These are phyloP conservation scores for Lyophyllum decastes DNA, from an alignment of 768 basidiomycete genomes.

Conservation along the genomic window DNA sequence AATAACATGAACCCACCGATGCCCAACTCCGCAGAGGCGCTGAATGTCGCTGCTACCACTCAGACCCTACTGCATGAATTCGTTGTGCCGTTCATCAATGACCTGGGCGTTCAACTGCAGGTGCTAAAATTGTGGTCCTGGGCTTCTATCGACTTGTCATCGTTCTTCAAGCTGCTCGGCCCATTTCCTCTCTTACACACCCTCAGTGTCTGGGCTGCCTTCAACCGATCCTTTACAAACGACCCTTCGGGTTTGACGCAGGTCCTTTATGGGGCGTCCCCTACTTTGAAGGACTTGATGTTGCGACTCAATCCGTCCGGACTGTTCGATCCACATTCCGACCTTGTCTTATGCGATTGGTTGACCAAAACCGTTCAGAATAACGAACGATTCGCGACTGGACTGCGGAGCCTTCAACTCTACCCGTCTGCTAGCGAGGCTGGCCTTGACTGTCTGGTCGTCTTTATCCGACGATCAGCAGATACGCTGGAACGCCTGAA, in stretches of 20 bases:
- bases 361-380: conserved; percentile 29
- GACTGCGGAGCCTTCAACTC: conserved; percentile 36
- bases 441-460: conserved; percentile 36
- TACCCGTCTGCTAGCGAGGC: conserved; percentile 37
- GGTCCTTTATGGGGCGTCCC: conserved; percentile 30
- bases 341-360: conserved; percentile 36
- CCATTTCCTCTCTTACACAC: conserved; percentile 32
- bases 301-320: conserved; percentile 40
- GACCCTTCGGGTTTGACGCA: conserved; percentile 37
- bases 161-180: conserved; percentile 34
- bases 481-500: conserved; percentile 33
- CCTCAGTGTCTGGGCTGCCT: conserved; percentile 39
- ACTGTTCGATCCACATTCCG: conserved; percentile 30
- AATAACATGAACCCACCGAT: conserved; percentile 23
- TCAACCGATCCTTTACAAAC: conserved; percentile 35
- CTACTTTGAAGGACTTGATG: conserved; percentile 33
- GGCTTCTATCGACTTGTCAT: conserved; percentile 40
- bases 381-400: conserved; percentile 25
- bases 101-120: conserved; percentile 32
- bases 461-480: conserved; percentile 31
- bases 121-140: conserved; percentile 41
- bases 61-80: conserved; percentile 26
- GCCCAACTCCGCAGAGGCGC: conserved; percentile 7
- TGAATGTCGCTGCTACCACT: not conserved
- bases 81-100: conserved; percentile 43